Evolutionary conservation across 768 basidiomycete genomes (phyloP).

Genomic region (Pisolithus orientalis): DNA sequence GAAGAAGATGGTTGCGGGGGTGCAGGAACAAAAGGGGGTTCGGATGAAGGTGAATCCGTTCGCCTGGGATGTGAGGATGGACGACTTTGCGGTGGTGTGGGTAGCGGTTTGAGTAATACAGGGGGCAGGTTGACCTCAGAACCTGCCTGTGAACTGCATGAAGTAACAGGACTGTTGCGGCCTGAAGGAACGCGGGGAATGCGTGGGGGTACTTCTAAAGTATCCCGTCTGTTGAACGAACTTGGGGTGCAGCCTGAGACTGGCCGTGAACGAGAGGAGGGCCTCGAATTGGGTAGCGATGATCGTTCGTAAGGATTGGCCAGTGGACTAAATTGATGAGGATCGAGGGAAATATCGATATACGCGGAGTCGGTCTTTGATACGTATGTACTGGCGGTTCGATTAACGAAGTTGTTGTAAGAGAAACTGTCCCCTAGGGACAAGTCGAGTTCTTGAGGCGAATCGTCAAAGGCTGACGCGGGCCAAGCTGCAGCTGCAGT

Average conservation of each 20-base stretch:
- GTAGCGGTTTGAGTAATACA: constrained; percentile 13
- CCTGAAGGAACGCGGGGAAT: constrained; percentile 16
- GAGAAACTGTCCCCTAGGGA: constrained; percentile 29
- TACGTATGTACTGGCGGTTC: constrained; percentile 9
- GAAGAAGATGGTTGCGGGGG: constrained; percentile 15
- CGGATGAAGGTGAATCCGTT: constrained; percentile 20
- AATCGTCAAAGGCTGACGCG: constrained; percentile 32
- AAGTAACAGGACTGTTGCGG: constrained; percentile 19
- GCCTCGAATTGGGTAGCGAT: background rate
- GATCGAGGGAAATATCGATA: constrained; percentile 24
- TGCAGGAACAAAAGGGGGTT: constrained; percentile 13
- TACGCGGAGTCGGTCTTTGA: constrained; percentile 19
- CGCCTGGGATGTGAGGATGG: constrained; percentile 18
- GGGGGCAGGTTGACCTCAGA: constrained; percentile 14
- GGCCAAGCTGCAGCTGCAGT: constrained; percentile 37
- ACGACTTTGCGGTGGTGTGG: constrained; percentile 25
- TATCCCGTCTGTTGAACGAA: constrained; percentile 2
- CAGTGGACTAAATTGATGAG: constrained; percentile 15
- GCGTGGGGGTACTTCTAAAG: constrained; percentile 21
- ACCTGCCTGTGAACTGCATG: constrained; percentile 19
- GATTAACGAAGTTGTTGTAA: constrained; percentile 29
- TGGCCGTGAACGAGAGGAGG: background rate
- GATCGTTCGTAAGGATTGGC: constrained; percentile 14
- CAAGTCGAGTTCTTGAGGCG: constrained; percentile 32
- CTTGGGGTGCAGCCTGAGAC: background rate